Evolutionary conservation across 306 rosid genomes (phyloP), one percentile per base, ranked within the genome.

Genomic region (Quercus robur): DNA sequence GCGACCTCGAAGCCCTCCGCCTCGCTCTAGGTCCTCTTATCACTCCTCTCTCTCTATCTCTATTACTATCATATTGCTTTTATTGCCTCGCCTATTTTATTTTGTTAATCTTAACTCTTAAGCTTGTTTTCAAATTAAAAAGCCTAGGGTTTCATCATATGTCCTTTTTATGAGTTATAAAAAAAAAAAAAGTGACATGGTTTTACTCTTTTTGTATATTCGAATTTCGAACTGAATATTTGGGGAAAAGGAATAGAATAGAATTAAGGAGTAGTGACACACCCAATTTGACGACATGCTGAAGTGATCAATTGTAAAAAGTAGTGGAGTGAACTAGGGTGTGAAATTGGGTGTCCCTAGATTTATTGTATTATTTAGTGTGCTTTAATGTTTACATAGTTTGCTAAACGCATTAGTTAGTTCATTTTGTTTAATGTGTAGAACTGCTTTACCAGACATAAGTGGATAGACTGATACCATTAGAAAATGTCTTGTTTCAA

Each of bases 1-100:
- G 98, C 80, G 89, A 90, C 84, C 38, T 66, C 41, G 54, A 77
- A 64, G 89, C 87, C 70, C 94, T 95, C 59, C 91, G 97, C 71
- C 82, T 20, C 30, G 97, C 99, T 82, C 87, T 95, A 14, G 98
- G 99, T 95, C 74, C 64, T 49, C 52, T 71, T 56, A 46, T 18
- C 13, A 20, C 57, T 58, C 21, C 18, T 66, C 46, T 41, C 3
- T 38, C 46, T 8, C 18, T 66, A 3, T 41, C 3, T 41, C 46
- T 8, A 2, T 38, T 11, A 2, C 46, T 38, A 15, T 67, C 8
- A 67, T 49, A 28, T 51, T 21, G 31, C 4, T 13, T 62, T 11
- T 13, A 6, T 9, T 30, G 72, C 5, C 55, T 15, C 6, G 6
- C 26, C 23, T 35, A 11, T 19, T 67, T 19, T 67, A 2, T 41